A percentile compares a stretch with the other conserved stretches of the same genome.
These are phyloP conservation scores for Rhodamnia argentea DNA, from an alignment of 345 rosid species.

Conservation along the genomic window DNA sequence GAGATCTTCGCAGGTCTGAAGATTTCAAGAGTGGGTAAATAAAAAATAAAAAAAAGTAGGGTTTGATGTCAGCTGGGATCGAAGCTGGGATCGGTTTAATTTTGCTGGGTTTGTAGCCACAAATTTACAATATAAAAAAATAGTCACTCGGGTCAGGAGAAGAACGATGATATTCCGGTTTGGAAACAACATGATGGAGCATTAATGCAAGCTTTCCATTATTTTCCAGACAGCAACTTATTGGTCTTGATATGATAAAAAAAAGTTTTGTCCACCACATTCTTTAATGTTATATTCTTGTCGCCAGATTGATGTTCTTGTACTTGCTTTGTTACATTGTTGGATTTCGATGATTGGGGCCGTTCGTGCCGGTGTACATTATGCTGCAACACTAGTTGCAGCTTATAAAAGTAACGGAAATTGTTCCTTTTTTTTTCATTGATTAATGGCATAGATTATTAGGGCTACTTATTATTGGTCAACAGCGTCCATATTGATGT, in stretches of 20 bases:
- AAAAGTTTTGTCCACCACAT: neutral
- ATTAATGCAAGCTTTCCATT: neutral
- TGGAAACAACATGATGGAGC: neutral
- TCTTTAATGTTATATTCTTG: neutral
- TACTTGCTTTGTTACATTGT: neutral
- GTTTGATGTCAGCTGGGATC: neutral
- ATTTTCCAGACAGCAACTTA: neutral
- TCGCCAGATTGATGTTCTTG: neutral
- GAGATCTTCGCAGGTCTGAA: neutral
- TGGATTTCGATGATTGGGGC: neutral
- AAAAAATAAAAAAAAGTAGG: neutral
- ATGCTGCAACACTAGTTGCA: neutral
- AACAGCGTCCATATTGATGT: neutral
- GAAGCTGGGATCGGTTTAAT: neutral
- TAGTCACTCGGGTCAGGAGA: neutral
- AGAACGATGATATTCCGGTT: neutral
- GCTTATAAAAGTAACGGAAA: neutral
- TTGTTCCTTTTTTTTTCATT: neutral
- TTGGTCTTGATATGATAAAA: neutral
- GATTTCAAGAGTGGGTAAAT: neutral
- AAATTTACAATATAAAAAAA: neutral
- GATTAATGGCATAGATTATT: neutral
- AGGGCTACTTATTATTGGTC: neutral
- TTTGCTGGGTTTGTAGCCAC: neutral
- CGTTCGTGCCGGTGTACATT: neutral